Evolutionary conservation across 192 early-diverging fungal genomes (phyloP).

Genomic region (Jimgerdemannia lactiflua): DNA sequence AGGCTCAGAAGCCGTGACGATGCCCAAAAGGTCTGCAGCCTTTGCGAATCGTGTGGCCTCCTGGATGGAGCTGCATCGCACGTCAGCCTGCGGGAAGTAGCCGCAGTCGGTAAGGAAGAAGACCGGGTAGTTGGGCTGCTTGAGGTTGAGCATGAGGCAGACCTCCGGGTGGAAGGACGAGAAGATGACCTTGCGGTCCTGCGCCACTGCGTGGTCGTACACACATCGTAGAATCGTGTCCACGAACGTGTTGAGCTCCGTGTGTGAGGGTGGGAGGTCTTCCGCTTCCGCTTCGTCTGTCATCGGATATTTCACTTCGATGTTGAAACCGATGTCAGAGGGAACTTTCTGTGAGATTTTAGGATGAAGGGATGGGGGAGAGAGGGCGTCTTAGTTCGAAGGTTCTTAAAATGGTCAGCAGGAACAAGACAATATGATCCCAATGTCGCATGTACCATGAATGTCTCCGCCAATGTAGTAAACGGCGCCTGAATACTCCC

Average conservation of each 20-base stretch:
- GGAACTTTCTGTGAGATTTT: slow-evolving; percentile 58
- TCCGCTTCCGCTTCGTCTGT: slow-evolving; percentile 83
- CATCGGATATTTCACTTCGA: slow-evolving; percentile 97
- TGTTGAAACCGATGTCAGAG: slow-evolving; percentile 78
- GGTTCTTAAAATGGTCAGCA: background rate
- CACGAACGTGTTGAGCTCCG: slow-evolving; percentile 84
- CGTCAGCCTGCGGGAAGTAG: slow-evolving; percentile 67
- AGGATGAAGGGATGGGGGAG: background rate
- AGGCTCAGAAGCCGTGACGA: slow-evolving; percentile 73
- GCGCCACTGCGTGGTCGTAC: slow-evolving; percentile 47
- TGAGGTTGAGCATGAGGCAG: slow-evolving; percentile 79
- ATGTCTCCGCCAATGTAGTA: slow-evolving; percentile 78
- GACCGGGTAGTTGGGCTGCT: slow-evolving; percentile 86
- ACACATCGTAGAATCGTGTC: slow-evolving; percentile 83
- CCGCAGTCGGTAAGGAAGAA: slow-evolving; percentile 91
- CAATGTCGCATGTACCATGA: slow-evolving; percentile 38
- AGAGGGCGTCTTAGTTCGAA: background rate
- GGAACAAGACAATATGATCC: slow-evolving; percentile 1
- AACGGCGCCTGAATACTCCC: slow-evolving; percentile 87
- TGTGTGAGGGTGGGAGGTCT: slow-evolving; percentile 42
- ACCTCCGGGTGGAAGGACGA: slow-evolving; percentile 92
- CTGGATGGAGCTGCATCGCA: slow-evolving; percentile 76
- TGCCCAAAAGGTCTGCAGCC: slow-evolving; percentile 67
- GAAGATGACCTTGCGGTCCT: slow-evolving; percentile 78
- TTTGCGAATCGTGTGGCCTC: slow-evolving; percentile 78